These are phyloP conservation scores for Blastobotrys persicus DNA, from an alignment of 1,139 yeast genomes.

Conservation along the genomic window DNA sequence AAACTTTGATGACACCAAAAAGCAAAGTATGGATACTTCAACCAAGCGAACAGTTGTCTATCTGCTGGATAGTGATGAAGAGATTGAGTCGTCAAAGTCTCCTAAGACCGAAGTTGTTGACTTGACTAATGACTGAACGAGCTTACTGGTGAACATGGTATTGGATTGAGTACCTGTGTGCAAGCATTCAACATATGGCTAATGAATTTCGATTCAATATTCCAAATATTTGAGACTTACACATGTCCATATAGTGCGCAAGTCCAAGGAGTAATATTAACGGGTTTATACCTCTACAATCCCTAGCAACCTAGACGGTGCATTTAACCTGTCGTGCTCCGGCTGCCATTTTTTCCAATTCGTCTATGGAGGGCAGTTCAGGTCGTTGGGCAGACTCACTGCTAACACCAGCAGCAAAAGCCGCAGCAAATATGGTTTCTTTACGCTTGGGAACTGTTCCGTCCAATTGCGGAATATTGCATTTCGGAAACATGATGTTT, in stretches of 20 bases:
- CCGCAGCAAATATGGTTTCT: slow-evolving; percentile 19
- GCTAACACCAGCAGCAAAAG: slow-evolving; percentile 19
- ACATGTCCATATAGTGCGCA: no score
- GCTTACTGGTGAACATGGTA: no score
- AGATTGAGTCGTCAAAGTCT: neutral
- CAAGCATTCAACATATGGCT: no score
- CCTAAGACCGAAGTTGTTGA: neutral
- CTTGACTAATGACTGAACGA: neutral
- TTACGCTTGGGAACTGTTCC: slow-evolving; percentile 18
- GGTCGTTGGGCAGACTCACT: neutral
- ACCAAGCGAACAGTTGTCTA: slow-evolving; percentile 1
- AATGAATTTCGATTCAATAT: no score
- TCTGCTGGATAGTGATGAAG: neutral
- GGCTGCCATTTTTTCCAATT: neutral
- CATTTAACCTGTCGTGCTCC: neutral
- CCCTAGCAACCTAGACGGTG: no score
- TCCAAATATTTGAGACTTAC: no score
- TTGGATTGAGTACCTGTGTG: no score
- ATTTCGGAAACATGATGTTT: slow-evolving; percentile 27
- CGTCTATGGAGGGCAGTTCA: neutral
- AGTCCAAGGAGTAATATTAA: no score
- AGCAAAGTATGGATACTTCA: neutral
- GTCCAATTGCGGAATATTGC: slow-evolving; percentile 24
- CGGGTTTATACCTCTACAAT: no score
- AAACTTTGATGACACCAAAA: neutral